Base-by-base conservation (phyloP, 2,329 filamentous ascomycete genomes). In the Aspergillus pseudoviridinutans region DNA sequence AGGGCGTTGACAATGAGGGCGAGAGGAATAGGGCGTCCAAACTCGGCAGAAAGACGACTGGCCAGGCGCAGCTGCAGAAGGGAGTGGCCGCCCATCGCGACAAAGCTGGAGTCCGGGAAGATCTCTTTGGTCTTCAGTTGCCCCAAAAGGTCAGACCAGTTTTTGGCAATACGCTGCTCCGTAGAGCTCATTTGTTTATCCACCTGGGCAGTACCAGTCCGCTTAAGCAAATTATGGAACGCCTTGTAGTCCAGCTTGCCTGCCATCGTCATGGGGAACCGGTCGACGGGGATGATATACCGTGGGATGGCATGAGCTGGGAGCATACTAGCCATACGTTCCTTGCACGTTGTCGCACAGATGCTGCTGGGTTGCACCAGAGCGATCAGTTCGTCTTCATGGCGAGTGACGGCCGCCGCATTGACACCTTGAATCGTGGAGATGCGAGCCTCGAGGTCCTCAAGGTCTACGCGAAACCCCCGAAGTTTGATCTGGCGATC, bases 401-500 rank as follows among this genome's bases (percentile, higher is more conserved):
- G n/a, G 2, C 47, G 25, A 41, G 49, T 27, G 12, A 57, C 38
- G n/a, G 52, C 58, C 2, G 41, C 55, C 1, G 51, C 55, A 8
- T n/a, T 54, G 5, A 50, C 12, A 2, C 22, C 35, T 1, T 42
- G 29, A 27, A 54, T 25, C 24, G 20, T 24, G 7, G 22, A 20
- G 12, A 51, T 25, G 38, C 46, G 38, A n/a, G 47, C 38, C 29
- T 58, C 47, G 14, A 67, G n/a, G 20, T 79, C 76, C 28, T 73
- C 66, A 2, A 79, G 65, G 52, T 80, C 75, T 9, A 78, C 56
- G 2, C 78, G 73, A 58, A 74, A 71, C 1, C 74, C 74, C 2
- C 68, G 64, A 1, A 76, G 51, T 54, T 77, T 76, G 57, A 76
- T 66, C 58, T 79, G 73, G 0, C 73, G 70, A 64, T 81, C 79